phyloP scores from a whole-genome alignment of 2,329 filamentous ascomycete genomes.

The Blastomyces parvus region DNA sequence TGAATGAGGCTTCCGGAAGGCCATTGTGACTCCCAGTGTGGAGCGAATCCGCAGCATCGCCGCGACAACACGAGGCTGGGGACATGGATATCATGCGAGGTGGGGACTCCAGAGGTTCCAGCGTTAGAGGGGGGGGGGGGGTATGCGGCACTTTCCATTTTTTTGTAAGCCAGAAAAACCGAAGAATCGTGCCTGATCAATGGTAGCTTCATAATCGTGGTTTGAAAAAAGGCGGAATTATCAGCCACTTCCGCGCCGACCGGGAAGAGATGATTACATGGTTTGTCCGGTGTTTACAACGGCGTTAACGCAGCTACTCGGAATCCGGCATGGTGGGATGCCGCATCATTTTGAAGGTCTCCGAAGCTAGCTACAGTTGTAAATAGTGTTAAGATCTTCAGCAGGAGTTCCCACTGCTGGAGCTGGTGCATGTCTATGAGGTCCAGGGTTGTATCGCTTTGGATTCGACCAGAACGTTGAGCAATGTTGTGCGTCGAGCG shows the following conservation, averaged over 20 bases:
- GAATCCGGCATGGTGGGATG: background rate
- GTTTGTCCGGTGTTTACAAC: background rate
- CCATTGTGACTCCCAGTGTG: no score
- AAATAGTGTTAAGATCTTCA: background rate
- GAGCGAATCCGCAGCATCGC: no score
- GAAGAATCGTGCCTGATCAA: background rate
- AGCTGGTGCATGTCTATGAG: background rate
- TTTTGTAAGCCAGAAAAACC: background rate
- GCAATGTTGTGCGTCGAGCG: no score
- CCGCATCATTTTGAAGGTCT: background rate
- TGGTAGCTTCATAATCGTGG: no score
- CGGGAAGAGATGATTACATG: background rate
- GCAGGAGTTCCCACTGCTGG: background rate
- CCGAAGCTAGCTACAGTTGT: background rate
- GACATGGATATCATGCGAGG: no score
- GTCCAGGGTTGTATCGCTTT: background rate
- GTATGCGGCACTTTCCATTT: background rate
- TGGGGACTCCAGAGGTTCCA: background rate
- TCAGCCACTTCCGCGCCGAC: no score
- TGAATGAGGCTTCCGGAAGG: no score
- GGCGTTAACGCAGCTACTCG: background rate
- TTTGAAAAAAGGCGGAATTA: no score
- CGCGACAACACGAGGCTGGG: no score
- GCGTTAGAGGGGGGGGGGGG: background rate
- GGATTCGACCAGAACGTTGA: no score